Evolutionary conservation across 169 alveolate genomes (phyloP).

Genomic region (Blepharisma undulans): DNA sequence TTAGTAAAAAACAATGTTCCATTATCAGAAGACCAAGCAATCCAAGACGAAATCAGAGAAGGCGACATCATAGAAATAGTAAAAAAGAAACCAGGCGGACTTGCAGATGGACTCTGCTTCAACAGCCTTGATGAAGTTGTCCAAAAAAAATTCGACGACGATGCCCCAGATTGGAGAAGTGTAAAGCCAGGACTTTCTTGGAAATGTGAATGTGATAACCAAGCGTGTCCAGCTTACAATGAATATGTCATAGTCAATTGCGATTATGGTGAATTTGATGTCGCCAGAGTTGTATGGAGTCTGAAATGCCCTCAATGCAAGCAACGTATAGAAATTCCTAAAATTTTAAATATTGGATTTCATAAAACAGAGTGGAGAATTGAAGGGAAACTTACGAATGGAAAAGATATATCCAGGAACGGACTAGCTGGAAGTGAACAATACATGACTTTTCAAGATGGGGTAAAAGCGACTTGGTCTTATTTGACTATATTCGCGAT

Average conservation of each 20-base stretch:
- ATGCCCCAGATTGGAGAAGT: constrained; percentile 30
- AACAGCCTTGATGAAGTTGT: not conserved
- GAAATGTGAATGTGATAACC: not conserved
- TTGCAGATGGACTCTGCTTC: not conserved
- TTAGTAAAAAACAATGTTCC: not conserved
- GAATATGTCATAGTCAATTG: not conserved
- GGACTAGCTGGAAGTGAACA: constrained; percentile 1
- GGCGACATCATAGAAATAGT: not conserved
- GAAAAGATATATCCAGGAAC: not conserved
- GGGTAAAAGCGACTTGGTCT: not conserved
- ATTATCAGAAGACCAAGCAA: not conserved
- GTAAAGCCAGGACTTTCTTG: constrained; percentile 2
- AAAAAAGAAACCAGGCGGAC: not conserved
- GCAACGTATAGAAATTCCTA: not conserved
- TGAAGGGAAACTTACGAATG: not conserved
- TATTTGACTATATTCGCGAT: not conserved
- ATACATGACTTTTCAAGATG: not conserved
- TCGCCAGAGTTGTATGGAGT: not conserved
- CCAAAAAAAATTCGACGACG: not conserved
- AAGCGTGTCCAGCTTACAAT: not conserved
- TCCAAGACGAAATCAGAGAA: not conserved
- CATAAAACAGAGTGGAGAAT: not conserved
- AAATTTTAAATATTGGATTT: not conserved
- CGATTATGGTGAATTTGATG: not conserved
- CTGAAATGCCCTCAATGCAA: constrained; percentile 1